Base-by-base conservation (phyloP, 768 basidiomycete genomes). In the Termitomyces sp. region DNA sequence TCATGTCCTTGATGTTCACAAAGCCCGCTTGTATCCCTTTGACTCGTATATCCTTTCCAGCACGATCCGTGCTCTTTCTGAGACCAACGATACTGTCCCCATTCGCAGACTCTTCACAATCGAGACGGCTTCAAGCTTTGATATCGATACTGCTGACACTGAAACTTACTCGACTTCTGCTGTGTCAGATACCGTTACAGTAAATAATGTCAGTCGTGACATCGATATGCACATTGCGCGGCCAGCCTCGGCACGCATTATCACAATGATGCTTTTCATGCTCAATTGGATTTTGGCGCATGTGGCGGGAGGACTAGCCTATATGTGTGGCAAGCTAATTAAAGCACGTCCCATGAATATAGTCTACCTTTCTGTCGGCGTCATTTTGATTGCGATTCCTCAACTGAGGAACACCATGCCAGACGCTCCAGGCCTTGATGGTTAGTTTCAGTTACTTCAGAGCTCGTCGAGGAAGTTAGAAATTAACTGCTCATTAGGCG, bases 241-340 rank as follows among this genome's bases (percentile, higher is more conserved):
- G 16, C 51, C 51, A 40, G 38, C 38, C 18, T 53, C 38, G 2
- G 51, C 51, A 23, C 38, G 51, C 14, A 64, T 74, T 30, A 80
- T 79, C 43, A 67, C 79, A 0, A 60, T 85, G 18, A 60, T 80
- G 32, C 69, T 84, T 6, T 85, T 82, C 62, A 69, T 66, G 2
- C 59, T 79, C 26, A 79, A 72, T 62, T 85, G 84, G 84, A 70
- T 83, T 67, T 70, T 85, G 30, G 72, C 82, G n/a, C 83, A 84
- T 66, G 69, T 81, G 40, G 76, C 76, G 12, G 63, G 83, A 36
- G 80, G 77, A 0, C 74, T 78, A 62, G 77, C 79, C 23, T 60
- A 79, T 2, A 66, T 84, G 35, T 78, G 77, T 13, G 74, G 76
- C 60, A 71, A 70, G 47, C 60, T 53, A 1, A 28, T 26, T 18